Evolutionary conservation across 495 filamentous ascomycete genomes (phyloP).

Genomic region (Penicillium desertorum): DNA sequence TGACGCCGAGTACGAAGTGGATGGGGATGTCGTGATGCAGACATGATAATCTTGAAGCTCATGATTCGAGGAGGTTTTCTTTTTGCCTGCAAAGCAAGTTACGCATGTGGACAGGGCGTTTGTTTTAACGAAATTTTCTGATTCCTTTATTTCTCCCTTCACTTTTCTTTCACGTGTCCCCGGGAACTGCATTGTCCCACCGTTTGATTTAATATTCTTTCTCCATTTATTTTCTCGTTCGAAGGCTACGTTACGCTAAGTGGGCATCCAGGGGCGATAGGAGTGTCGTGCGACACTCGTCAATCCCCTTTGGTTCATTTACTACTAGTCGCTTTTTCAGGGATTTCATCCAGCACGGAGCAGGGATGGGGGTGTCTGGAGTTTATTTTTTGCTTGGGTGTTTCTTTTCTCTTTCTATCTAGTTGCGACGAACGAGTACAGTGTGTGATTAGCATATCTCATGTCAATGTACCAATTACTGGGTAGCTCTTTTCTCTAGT

Average conservation of each 20-base stretch:
- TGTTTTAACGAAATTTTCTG: slow-evolving; percentile 16
- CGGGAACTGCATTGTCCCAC: background rate
- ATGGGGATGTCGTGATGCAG: slow-evolving; percentile 43
- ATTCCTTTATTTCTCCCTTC: slow-evolving; percentile 14
- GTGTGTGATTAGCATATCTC: slow-evolving; percentile 8
- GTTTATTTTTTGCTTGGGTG: slow-evolving; percentile 26
- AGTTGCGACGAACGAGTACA: slow-evolving; percentile 15
- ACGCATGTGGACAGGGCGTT: slow-evolving; percentile 33
- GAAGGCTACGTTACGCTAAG: slow-evolving; percentile 1
- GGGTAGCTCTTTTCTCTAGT: background rate
- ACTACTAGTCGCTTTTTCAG: slow-evolving; percentile 10
- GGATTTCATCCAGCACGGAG: slow-evolving; percentile 39
- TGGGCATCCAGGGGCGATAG: background rate
- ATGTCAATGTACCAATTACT: slow-evolving; percentile 5
- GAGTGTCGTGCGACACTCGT: slow-evolving; percentile 1
- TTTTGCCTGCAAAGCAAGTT: slow-evolving; percentile 14
- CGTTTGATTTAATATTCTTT: slow-evolving; percentile 17
- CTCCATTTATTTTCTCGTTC: background rate
- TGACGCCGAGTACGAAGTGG: slow-evolving; percentile 36
- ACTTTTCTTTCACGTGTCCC: slow-evolving; percentile 8
- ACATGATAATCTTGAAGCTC: slow-evolving; percentile 25
- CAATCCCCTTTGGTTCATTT: slow-evolving; percentile 1
- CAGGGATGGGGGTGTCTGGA: slow-evolving; percentile 30
- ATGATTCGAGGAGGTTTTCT: slow-evolving; percentile 7
- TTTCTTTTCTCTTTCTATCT: slow-evolving; percentile 8